phyloP scores from a whole-genome alignment of 2,329 filamentous ascomycete genomes.

The Simplicillium sp. region DNA sequence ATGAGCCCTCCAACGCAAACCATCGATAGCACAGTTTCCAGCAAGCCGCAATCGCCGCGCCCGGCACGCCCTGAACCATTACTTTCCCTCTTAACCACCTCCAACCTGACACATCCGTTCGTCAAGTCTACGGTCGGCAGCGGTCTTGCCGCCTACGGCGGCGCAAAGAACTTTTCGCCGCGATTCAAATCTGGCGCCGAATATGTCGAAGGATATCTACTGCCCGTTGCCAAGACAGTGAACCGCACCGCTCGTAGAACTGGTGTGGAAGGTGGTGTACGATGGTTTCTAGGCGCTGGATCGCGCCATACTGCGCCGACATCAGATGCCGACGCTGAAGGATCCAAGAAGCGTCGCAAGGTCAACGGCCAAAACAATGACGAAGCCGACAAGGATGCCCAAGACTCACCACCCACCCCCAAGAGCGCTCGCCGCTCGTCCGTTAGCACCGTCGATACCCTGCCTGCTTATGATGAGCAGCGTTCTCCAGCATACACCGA shows the following conservation, averaged over 20 bases:
- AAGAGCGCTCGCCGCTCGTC: constrained; percentile 45
- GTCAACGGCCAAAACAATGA: constrained; percentile 34
- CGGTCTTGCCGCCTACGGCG: constrained; percentile 76
- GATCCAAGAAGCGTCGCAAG: constrained; percentile 50
- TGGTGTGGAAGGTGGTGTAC: constrained; percentile 76
- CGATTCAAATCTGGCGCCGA: constrained; percentile 83
- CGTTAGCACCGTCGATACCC: constrained; percentile 59
- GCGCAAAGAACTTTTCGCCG: constrained; percentile 83
- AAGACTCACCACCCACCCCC: constrained; percentile 16
- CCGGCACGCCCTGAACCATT: constrained; percentile 69
- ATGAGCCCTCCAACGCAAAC: constrained; percentile 18
- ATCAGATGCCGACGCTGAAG: constrained; percentile 36
- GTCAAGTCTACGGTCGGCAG: constrained; percentile 78
- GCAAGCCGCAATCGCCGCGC: constrained; percentile 34
- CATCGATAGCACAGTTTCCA: constrained; percentile 8
- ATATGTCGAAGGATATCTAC: constrained; percentile 81
- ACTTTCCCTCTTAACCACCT: constrained; percentile 76
- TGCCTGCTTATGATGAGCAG: constrained; percentile 77
- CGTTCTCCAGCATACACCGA: constrained; percentile 69
- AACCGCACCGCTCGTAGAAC: constrained; percentile 75
- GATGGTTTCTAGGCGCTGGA: constrained; percentile 66
- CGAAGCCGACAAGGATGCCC: constrained; percentile 11
- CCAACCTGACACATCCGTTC: constrained; percentile 55
- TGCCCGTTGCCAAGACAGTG: constrained; percentile 78
- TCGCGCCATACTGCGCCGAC: constrained; percentile 39